These are phyloP conservation scores for Xylaria multiplex DNA, from an alignment of 2,329 filamentous ascomycete species.

Conservation along the genomic window DNA sequence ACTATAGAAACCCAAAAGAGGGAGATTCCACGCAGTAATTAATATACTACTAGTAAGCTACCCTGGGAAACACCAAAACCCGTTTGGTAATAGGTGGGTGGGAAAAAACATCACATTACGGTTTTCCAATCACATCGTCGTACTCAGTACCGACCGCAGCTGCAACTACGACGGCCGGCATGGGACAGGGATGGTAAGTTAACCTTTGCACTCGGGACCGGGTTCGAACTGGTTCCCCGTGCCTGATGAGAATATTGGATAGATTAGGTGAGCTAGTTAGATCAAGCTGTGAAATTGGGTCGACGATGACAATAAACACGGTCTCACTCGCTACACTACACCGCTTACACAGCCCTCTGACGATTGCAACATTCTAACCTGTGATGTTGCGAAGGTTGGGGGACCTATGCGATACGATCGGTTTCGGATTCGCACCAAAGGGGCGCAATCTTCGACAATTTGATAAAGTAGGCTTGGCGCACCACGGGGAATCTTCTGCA, in stretches of 20 bases:
- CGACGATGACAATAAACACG: background rate
- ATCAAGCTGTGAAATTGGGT: no score
- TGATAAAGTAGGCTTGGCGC: constrained; percentile 29
- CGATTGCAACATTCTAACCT: constrained; percentile 23
- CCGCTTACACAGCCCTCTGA: background rate
- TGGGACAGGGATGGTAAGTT: constrained; percentile 17
- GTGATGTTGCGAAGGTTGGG: constrained; percentile 19
- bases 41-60: constrained; percentile 14
- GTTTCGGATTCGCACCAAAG: constrained; percentile 27
- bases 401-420: background rate
- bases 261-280: no score
- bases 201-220: constrained; percentile 1
- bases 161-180: constrained; percentile 19
- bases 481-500: background rate
- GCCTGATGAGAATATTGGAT: background rate
- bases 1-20: background rate
- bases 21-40: constrained; percentile 11
- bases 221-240: no score
- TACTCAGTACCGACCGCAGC: constrained; percentile 7
- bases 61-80: background rate
- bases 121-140: constrained; percentile 20
- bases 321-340: background rate
- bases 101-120: background rate
- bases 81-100: constrained; percentile 20
- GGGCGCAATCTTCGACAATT: constrained; percentile 18